A percentile compares a stretch with the other conserved stretches of the same genome.
These are phyloP conservation scores for Arctostaphylos glauca DNA, from an alignment of 148 eudicot species.

Conservation along the genomic window DNA sequence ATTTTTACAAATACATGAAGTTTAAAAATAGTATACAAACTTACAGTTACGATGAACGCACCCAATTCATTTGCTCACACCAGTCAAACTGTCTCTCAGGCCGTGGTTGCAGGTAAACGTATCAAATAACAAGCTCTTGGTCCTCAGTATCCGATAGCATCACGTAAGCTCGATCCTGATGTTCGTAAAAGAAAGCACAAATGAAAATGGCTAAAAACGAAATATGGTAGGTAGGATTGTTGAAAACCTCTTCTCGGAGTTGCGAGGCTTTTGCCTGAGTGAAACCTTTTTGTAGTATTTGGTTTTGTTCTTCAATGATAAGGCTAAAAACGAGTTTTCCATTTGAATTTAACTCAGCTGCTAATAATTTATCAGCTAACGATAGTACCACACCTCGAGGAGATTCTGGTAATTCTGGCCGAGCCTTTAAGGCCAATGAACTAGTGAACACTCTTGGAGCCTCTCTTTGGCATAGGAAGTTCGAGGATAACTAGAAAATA, in stretches of 20 bases:
- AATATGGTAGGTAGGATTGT: neutral
- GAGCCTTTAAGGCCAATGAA: neutral
- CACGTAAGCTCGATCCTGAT: neutral
- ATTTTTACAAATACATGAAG: neutral
- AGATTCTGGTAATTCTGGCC: neutral
- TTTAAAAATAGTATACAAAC: neutral
- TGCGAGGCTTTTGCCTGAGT: slow-evolving; percentile 6
- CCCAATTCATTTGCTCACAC: neutral
- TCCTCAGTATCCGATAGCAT: neutral
- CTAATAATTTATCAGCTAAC: too few relatives aligned
- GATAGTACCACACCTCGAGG: neutral
- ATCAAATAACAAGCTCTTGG: slow-evolving; percentile 4
- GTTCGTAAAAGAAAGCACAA: neutral
- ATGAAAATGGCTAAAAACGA: neutral
- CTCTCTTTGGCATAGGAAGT: slow-evolving; percentile 50
- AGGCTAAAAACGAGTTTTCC: neutral
- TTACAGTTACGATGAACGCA: neutral
- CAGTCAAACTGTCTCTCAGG: slow-evolving; percentile 2
- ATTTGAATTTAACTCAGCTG: neutral
- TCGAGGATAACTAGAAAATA: slow-evolving; percentile 72
- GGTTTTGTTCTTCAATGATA: neutral
- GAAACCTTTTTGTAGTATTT: neutral
- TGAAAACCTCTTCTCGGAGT: neutral
- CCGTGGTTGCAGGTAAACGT: neutral
- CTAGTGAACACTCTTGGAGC: slow-evolving; percentile 31